Conservation (phyloP, 2,329 filamentous ascomycete genomes). For the Magnaporthales sp. region DNA sequence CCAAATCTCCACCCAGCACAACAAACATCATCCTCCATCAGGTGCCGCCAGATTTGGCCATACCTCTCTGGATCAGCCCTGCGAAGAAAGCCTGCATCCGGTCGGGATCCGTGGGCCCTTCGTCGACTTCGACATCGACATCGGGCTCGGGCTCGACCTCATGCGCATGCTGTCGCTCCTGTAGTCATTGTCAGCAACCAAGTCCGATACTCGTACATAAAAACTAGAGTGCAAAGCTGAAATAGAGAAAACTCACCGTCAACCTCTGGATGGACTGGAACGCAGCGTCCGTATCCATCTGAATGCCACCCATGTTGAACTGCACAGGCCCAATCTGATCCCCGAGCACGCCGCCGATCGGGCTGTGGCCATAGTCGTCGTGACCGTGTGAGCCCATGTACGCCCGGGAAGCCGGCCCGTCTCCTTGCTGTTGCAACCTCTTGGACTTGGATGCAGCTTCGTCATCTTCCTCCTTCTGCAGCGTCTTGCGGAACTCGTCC, state of each 20-base stretch:
- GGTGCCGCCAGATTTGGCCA: conserved; percentile 1
- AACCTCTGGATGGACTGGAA: conserved; percentile 71
- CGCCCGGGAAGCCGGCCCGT: conserved; percentile 25
- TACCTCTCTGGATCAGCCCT: conserved; percentile 48
- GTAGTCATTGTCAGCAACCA: neutral
- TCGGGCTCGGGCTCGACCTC: conserved; percentile 33
- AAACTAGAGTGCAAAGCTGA: neutral
- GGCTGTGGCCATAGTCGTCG: conserved; percentile 22
- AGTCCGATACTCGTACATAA: neutral
- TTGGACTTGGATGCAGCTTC: conserved; percentile 22
- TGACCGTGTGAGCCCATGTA: conserved; percentile 20
- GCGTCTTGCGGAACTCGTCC: conserved; percentile 49
- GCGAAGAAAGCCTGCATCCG: conserved; percentile 52
- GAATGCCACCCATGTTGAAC: conserved; percentile 97
- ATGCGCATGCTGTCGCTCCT: conserved; percentile 48
- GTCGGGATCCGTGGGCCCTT: conserved; percentile 40
- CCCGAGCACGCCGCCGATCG: conserved; percentile 35
- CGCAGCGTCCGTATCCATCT: conserved; percentile 74
- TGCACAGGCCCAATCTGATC: conserved; percentile 91
- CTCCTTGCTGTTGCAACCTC: conserved; percentile 12
- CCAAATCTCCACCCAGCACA: neutral
- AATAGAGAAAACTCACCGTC: conserved; percentile 50
- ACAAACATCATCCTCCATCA: neutral
- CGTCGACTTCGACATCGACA: conserved; percentile 23
- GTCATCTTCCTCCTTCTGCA: conserved; percentile 13